Conservation (phyloP, 164 flowering plant genomes). For the Berberis vulgaris region DNA sequence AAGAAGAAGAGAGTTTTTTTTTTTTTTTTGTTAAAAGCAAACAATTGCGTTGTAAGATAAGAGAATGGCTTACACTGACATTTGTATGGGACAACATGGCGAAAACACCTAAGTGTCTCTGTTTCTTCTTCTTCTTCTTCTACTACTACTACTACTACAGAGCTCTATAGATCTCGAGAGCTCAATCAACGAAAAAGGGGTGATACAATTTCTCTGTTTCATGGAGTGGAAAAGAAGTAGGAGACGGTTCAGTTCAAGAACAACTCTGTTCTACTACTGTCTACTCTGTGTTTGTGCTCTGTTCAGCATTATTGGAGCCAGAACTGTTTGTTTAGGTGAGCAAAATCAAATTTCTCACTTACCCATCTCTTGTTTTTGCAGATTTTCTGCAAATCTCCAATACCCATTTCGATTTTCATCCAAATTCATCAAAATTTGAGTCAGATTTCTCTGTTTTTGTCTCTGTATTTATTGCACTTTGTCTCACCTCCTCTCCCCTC, state of each 20-base stretch:
- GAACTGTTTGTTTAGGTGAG: slow-evolving; percentile 20
- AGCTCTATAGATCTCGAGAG: slow-evolving; percentile 9
- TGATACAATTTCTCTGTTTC: not conserved
- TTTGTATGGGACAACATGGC: too few species aligned
- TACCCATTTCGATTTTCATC: slow-evolving; percentile 12
- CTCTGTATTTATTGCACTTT: too few species aligned
- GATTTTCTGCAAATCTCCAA: not conserved
- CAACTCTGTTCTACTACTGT: slow-evolving; percentile 8
- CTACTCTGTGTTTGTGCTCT: slow-evolving; percentile 23
- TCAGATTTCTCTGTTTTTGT: not conserved
- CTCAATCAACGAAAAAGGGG: not conserved
- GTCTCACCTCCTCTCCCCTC: not conserved
- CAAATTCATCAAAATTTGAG: not conserved
- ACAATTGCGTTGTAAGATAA: too few species aligned
- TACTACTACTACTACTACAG: slow-evolving; percentile 13
- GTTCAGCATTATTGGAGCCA: slow-evolving; percentile 15
- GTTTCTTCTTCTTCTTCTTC: not conserved
- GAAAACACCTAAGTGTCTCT: too few species aligned
- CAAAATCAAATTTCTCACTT: not conserved
- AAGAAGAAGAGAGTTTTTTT: too few species aligned
- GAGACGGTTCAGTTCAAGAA: slow-evolving; percentile 7
- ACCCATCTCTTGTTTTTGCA: not conserved
- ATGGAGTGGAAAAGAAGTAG: slow-evolving; percentile 19
- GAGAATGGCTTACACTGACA: too few species aligned
- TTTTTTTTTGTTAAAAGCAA: too few species aligned